These are phyloP conservation scores for Artemisia argyi DNA, from an alignment of 129 eudicot genomes.

Conservation along the genomic window DNA sequence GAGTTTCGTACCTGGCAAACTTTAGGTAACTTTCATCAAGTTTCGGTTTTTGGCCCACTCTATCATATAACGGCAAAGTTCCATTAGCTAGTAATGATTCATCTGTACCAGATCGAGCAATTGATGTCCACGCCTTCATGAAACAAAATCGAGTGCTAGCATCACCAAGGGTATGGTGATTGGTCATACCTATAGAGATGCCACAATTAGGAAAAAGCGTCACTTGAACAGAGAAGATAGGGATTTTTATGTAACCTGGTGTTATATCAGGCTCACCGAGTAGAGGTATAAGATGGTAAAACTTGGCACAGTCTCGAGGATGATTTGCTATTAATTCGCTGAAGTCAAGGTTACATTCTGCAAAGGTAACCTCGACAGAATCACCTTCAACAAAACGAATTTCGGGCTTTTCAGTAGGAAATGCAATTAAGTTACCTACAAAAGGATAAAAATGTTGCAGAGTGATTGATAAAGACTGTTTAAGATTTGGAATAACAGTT, in stretches of 20 bases:
- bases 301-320: constrained; percentile 25
- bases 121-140: constrained; percentile 18
- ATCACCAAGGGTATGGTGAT: constrained; percentile 14
- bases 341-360: constrained; percentile 33
- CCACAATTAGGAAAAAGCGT: constrained; percentile 42
- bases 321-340: constrained; percentile 23
- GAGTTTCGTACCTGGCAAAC: not conserved
- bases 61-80: constrained; percentile 32
- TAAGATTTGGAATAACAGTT: constrained; percentile 12
- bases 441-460: constrained; percentile 42
- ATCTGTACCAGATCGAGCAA: constrained; percentile 26
- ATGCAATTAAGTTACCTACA: constrained; percentile 24
- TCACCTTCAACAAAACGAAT: constrained; percentile 27
- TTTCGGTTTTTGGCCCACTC: constrained; percentile 29
- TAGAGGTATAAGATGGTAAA: constrained; percentile 24
- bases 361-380: constrained; percentile 26
- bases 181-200: constrained; percentile 12
- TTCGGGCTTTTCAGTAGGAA: constrained; percentile 19
- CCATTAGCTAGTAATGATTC: constrained; percentile 18
- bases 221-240: constrained; percentile 38
- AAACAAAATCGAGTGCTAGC: constrained; percentile 12
- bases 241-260: constrained; percentile 1
- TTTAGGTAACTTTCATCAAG: constrained; percentile 4
- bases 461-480: constrained; percentile 36
- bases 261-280: constrained; percentile 10